Evolutionary conservation across 345 rosid genomes (phyloP).

Genomic region (Pistacia integerrima): DNA sequence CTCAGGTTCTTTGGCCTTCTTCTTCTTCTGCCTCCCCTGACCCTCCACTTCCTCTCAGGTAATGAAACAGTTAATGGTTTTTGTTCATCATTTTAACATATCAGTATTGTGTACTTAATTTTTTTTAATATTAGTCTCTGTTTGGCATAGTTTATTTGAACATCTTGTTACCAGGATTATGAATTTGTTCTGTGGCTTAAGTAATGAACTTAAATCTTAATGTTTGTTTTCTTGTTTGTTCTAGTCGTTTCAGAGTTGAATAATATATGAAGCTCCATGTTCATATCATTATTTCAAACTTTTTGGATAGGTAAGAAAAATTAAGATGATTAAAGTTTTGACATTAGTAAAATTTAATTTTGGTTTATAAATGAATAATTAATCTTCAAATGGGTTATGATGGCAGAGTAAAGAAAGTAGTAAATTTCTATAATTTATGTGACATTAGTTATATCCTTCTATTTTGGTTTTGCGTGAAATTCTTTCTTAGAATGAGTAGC

Average conservation of each 20-base stretch:
- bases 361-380: neutral
- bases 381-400: neutral
- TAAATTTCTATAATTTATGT: neutral
- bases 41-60: conserved; percentile 36
- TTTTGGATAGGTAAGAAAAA: neutral
- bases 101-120: neutral
- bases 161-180: too few species aligned
- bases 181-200: too few species aligned
- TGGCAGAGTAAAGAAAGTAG: neutral
- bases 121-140: too few species aligned
- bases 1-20: conserved; percentile 38
- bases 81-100: too few species aligned
- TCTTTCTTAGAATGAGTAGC: neutral
- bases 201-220: too few species aligned
- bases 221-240: too few species aligned
- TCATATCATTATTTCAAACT: neutral
- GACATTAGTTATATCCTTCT: neutral
- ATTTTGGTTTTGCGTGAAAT: neutral
- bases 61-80: too few species aligned
- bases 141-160: too few species aligned
- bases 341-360: neutral
- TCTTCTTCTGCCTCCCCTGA: conserved; percentile 25
- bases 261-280: neutral
- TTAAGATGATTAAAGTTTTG: neutral
- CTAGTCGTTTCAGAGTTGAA: too few species aligned